A percentile compares a stretch with the other conserved stretches of the same genome.
Evolutionary conservation across 345 rosid genomes (phyloP).

Genomic region (Hibiscus syriacus): DNA sequence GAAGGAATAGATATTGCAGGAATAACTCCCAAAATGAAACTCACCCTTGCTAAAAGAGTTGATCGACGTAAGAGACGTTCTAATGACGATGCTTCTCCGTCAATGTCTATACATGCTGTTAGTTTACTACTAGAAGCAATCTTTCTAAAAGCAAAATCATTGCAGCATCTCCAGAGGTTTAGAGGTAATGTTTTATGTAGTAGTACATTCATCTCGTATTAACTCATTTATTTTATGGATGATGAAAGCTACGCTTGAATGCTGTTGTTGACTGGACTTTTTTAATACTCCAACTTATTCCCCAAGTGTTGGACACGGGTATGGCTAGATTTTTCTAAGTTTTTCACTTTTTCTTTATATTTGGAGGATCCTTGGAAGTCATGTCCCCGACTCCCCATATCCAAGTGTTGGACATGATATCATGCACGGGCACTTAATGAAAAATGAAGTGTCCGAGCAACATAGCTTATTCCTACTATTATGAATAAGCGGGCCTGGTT

Average conservation of each 20-base stretch:
- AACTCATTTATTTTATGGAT: neutral
- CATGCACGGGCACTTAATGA: too few species aligned
- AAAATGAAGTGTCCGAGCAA: too few species aligned
- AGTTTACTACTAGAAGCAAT: slow-evolving; percentile 74
- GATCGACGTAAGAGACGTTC: slow-evolving; percentile 44
- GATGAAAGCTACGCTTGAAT: neutral
- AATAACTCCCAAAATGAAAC: slow-evolving; percentile 55
- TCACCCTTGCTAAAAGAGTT: slow-evolving; percentile 36
- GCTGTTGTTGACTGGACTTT: neutral
- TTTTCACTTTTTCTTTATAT: too few species aligned
- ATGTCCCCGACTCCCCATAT: too few species aligned
- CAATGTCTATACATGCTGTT: slow-evolving; percentile 69
- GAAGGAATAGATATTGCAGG: slow-evolving; percentile 79
- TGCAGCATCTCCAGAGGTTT: slow-evolving; percentile 61
- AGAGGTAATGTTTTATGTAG: slow-evolving; percentile 36
- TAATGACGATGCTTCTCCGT: slow-evolving; percentile 32
- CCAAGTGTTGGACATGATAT: too few species aligned
- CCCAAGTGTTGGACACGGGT: too few species aligned
- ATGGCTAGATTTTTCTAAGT: too few species aligned
- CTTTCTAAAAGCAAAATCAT: slow-evolving; percentile 69
- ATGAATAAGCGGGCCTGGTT: too few species aligned
- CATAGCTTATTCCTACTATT: too few species aligned
- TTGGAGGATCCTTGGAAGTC: too few species aligned
- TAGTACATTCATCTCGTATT: neutral
- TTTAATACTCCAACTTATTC: neutral